Evolutionary conservation across 192 early-diverging fungal genomes (phyloP).

Genomic region (Coemansia sp.): DNA sequence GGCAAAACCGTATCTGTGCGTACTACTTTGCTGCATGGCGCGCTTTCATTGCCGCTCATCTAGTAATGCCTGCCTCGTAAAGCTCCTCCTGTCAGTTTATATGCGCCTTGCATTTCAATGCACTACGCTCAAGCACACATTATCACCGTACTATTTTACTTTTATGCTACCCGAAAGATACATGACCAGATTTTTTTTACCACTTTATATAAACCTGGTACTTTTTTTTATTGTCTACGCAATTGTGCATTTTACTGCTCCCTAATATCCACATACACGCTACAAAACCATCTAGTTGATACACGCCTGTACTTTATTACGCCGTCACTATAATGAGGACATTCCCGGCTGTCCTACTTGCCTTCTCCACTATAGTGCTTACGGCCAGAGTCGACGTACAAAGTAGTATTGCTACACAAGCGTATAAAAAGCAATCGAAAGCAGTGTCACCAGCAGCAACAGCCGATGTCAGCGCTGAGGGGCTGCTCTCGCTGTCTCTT

Average conservation of each 20-base stretch:
- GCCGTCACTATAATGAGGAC: background rate
- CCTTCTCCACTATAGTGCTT: background rate
- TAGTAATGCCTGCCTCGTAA: background rate
- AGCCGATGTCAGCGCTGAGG: background rate
- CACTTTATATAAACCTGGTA: background rate
- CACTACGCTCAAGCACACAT: background rate
- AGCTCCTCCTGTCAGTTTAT: background rate
- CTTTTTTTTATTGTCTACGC: background rate
- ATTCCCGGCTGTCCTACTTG: background rate
- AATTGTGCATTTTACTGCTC: background rate
- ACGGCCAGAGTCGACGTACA: background rate
- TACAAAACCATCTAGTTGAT: background rate
- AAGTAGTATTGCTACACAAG: background rate
- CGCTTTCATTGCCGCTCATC: background rate
- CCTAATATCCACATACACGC: background rate
- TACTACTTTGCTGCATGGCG: background rate
- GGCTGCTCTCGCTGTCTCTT: slow-evolving; percentile 13
- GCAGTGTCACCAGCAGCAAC: background rate
- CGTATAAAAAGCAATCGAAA: background rate
- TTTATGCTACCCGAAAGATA: background rate
- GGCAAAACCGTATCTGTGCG: background rate
- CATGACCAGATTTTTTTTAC: background rate
- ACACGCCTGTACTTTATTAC: background rate
- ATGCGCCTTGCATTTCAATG: background rate
- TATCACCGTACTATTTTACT: background rate